A percentile compares a stretch with the other conserved stretches of the same genome.
These are phyloP conservation scores for Patellifolia procumbens DNA, from an alignment of 179 eudicot genomes.

Conservation along the genomic window DNA sequence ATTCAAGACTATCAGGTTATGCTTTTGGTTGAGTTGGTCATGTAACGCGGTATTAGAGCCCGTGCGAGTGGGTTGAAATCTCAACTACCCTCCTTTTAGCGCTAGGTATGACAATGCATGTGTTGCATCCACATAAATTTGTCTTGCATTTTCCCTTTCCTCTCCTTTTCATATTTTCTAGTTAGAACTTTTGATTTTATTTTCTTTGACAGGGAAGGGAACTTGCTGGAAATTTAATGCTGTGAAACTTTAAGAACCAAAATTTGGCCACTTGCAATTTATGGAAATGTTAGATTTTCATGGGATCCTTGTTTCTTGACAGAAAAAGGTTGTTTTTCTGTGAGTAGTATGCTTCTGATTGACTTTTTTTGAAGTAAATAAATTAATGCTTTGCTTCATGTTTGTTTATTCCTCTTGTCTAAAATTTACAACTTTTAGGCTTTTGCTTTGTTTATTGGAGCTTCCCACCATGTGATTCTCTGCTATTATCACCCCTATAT, in stretches of 20 bases:
- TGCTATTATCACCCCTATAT: not conserved
- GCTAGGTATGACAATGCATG: no score
- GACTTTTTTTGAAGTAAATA: not conserved
- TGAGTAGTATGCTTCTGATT: not conserved
- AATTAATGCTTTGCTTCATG: not conserved
- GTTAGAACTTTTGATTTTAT: no score
- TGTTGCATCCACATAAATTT: not conserved
- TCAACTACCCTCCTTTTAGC: no score
- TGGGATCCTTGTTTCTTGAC: not conserved
- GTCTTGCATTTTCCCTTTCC: not conserved
- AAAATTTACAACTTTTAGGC: not conserved
- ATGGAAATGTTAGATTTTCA: not conserved
- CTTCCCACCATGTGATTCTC: not conserved
- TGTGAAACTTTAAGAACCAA: not conserved
- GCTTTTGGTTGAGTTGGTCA: no score
- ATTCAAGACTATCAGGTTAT: no score
- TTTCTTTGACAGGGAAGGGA: no score
- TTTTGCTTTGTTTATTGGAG: not conserved
- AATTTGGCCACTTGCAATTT: not conserved
- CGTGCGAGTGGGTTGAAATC: no score
- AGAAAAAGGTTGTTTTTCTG: not conserved
- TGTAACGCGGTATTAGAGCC: no score
- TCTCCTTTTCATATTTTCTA: not conserved
- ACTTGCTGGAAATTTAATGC: not conserved
- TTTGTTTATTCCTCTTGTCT: constrained; percentile 2